These are phyloP conservation scores for Erythrobasidium hasegawianum DNA, from an alignment of 1,284 basidiomycete species.

Conservation along the genomic window DNA sequence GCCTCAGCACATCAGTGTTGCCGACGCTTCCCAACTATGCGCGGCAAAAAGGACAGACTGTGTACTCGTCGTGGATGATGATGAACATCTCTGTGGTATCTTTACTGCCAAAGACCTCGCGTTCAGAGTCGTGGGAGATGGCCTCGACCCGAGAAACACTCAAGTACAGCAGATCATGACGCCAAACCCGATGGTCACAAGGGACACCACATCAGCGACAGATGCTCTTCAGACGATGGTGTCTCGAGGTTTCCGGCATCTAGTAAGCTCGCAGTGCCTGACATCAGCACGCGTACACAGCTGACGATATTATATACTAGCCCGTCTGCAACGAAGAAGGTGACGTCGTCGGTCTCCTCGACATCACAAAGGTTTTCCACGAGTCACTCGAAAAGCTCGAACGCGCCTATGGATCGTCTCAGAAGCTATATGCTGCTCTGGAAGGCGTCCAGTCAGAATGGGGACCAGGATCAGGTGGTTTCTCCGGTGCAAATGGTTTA, in stretches of 20 bases:
- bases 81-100: constrained; percentile 96
- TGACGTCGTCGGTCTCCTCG: constrained; percentile 94
- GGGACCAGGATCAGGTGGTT: constrained; percentile 57
- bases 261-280: constrained; percentile 59
- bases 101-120: constrained; percentile 99
- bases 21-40: constrained; percentile 96
- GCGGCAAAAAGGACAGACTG: constrained; percentile 98
- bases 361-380: constrained; percentile 99
- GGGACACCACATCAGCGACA: constrained; percentile 95
- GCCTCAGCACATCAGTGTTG: constrained; percentile 91
- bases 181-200: constrained; percentile 95
- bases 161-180: constrained; percentile 97
- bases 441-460: constrained; percentile 97
- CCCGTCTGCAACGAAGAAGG: constrained; percentile 98
- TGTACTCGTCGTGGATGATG: constrained; percentile 98
- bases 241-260: constrained; percentile 88
- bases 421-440: constrained; percentile 92
- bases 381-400: constrained; percentile 99
- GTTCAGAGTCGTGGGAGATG: constrained; percentile 94
- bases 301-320: too few species aligned
- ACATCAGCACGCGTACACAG: too few species aligned
- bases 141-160: constrained; percentile 87
- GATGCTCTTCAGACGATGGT: constrained; percentile 99
- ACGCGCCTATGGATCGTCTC: constrained; percentile 90
- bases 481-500: constrained; percentile 75